Conservation (phyloP, 768 basidiomycete species). For the Lyophyllum shimeji region DNA sequence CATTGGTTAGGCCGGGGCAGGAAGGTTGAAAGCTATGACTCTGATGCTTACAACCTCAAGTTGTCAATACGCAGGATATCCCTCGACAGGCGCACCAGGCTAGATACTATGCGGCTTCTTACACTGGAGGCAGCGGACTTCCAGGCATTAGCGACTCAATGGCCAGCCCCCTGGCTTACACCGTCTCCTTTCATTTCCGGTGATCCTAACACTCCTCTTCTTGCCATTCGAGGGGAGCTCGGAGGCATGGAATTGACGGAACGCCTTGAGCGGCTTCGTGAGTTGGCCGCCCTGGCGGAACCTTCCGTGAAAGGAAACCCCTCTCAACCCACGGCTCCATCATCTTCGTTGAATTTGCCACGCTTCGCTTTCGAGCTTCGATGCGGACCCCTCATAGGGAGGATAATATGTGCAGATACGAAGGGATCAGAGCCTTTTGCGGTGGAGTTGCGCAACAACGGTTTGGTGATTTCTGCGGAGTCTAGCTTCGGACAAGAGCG, state of each 20-base stretch:
- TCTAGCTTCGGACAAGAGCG: constrained; percentile 40
- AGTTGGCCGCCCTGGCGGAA: constrained; percentile 24
- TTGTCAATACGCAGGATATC: constrained; percentile 41
- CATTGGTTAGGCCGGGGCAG: constrained; percentile 49
- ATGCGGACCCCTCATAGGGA: constrained; percentile 48
- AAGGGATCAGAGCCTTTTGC: constrained; percentile 44
- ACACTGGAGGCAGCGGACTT: constrained; percentile 40
- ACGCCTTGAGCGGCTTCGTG: constrained; percentile 49
- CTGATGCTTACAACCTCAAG: constrained; percentile 48
- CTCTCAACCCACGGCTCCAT: constrained; percentile 14
- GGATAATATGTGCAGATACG: constrained; percentile 48
- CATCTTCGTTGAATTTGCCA: constrained; percentile 40
- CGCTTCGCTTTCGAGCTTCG: constrained; percentile 46
- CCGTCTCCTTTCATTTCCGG: constrained; percentile 49
- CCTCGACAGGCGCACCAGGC: constrained; percentile 41
- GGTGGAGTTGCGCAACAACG: constrained; percentile 57
- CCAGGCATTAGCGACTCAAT: constrained; percentile 50
- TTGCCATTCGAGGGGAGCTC: constrained; percentile 46
- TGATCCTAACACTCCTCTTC: constrained; percentile 58
- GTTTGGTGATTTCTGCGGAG: constrained; percentile 40
- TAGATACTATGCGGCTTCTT: constrained; percentile 39
- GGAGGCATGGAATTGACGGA: constrained; percentile 52
- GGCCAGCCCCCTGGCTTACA: constrained; percentile 59
- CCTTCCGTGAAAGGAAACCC: constrained; percentile 9
- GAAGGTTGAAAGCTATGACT: constrained; percentile 34